Percentiles rank a stretch among this genome's conserved stretches.
Conservation (phyloP, 345 rosid genomes). For the Salix suchowensis region DNA sequence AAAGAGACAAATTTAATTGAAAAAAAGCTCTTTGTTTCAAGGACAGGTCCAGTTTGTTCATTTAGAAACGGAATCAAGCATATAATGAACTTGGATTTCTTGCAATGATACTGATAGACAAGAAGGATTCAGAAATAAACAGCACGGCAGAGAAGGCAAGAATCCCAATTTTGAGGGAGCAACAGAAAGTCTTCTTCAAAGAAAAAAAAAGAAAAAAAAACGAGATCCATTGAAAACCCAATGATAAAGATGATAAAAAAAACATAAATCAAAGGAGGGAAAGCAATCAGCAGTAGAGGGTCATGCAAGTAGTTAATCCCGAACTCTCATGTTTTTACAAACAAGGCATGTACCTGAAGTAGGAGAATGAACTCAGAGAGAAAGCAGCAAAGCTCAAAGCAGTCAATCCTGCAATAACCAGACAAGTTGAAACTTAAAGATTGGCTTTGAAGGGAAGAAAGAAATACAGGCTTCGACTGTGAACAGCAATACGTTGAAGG, state of each 20-base stretch:
- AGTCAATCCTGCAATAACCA: conserved; percentile 22
- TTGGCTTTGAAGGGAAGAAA: conserved; percentile 20
- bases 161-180: neutral
- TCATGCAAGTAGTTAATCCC: neutral
- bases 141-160: neutral
- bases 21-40: too few relatives aligned
- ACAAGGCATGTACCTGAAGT: conserved; percentile 25
- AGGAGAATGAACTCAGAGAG: conserved; percentile 4
- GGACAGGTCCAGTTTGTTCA: neutral
- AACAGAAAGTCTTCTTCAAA: neutral
- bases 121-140: neutral
- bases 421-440: conserved; percentile 16
- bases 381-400: conserved; percentile 10
- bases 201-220: neutral
- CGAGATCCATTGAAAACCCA: neutral
- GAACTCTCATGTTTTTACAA: neutral
- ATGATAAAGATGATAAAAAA: neutral
- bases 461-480: conserved; percentile 23
- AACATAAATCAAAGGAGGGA: neutral
- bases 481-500: neutral
- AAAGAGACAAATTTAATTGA: neutral
- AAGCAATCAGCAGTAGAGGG: neutral
- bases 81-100: neutral
- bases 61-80: neutral
- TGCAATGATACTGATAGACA: neutral